Base-by-base conservation (phyloP, 768 basidiomycete species). In the Pleurotus platypus region DNA sequence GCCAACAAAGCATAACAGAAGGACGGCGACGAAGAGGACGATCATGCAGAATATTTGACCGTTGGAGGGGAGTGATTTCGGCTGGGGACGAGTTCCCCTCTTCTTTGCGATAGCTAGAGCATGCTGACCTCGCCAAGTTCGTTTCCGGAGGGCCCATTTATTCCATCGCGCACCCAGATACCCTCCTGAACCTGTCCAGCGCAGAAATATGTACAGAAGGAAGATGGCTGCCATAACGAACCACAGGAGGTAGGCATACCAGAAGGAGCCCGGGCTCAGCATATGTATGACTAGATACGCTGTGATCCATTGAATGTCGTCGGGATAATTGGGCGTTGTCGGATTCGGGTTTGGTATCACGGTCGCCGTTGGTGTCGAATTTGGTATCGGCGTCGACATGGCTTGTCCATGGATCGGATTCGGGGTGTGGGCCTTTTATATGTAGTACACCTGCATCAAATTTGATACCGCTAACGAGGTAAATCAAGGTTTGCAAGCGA, bases 171-270 rank as follows among this genome's bases (percentile, higher is more conserved):
- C 83, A 18, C 83, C 82, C 24, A 64, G 48, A 46, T 48, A 53
- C 2, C 82, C 75, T 11, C 71, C 74, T 20, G 70, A 62, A 40
- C 76, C 74, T 12, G 75, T 69, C 69, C 74, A 73, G 57, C 81
- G 81, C 27, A 79, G 62, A 22, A 76, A 22, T 15, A 76, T 70
- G 54, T 75, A 74, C 9, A 63, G 51, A 58, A 82, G 49, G 61
- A 79, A 73, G 46, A 78, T 60, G 57, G 72, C 57, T 16, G 67
- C 74, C 58, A 87, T 69, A 13, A 70, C 68, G n/a, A 86, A 61
- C 85, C 85, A 88, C 27, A 87, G 70, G 58, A 83, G 59, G 64
- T 84, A 84, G 16, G 81, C 71, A 62, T 86, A 85, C 5, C 79
- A 75, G 61, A 81, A 79, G 55, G 78, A 78, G 0, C 82, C 72